phyloP scores from a whole-genome alignment of 371 early-diverging fungal species.

The Rozella allomycis region DNA sequence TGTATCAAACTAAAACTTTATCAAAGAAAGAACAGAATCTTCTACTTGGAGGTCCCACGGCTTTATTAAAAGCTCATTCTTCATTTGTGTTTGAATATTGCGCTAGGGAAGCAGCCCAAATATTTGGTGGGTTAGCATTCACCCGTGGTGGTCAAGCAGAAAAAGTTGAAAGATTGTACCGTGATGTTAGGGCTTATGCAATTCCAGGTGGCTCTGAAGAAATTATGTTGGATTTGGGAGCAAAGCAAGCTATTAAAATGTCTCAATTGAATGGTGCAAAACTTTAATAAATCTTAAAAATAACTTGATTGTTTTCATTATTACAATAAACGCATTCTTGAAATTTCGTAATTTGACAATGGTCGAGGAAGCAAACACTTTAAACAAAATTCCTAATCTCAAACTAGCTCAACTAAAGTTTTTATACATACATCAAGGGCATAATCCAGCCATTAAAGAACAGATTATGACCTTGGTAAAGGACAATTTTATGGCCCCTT shows the following conservation, averaged over 20 bases:
- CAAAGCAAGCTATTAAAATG: slow-evolving; percentile 50
- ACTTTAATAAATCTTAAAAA: slow-evolving; percentile 5
- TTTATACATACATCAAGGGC: too few species aligned
- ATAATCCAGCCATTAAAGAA: too few species aligned
- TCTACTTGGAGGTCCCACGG: slow-evolving; percentile 64
- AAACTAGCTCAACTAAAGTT: too few species aligned
- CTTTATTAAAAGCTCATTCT: slow-evolving; percentile 58
- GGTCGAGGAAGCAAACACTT: too few species aligned
- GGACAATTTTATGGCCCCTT: slow-evolving; percentile 2
- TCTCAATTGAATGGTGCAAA: slow-evolving; percentile 39
- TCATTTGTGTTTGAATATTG: slow-evolving; percentile 69
- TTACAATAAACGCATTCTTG: too few species aligned
- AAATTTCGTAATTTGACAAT: too few species aligned
- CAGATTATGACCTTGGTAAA: too few species aligned
- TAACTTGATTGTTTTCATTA: too few species aligned
- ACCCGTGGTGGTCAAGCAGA: slow-evolving; percentile 69
- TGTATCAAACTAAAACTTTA: slow-evolving; percentile 42
- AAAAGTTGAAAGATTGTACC: slow-evolving; percentile 59
- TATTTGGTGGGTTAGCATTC: slow-evolving; percentile 71
- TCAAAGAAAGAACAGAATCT: slow-evolving; percentile 38
- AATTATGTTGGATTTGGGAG: slow-evolving; percentile 49
- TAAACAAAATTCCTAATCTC: too few species aligned
- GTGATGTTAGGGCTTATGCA: slow-evolving; percentile 65
- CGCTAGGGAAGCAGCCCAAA: slow-evolving; percentile 71
- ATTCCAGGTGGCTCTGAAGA: slow-evolving; percentile 82